Evolutionary conservation across 2,329 filamentous ascomycete species (phyloP), one percentile per base, ranked within the genome.

Genomic region (Coniochaeta prunicola): DNA sequence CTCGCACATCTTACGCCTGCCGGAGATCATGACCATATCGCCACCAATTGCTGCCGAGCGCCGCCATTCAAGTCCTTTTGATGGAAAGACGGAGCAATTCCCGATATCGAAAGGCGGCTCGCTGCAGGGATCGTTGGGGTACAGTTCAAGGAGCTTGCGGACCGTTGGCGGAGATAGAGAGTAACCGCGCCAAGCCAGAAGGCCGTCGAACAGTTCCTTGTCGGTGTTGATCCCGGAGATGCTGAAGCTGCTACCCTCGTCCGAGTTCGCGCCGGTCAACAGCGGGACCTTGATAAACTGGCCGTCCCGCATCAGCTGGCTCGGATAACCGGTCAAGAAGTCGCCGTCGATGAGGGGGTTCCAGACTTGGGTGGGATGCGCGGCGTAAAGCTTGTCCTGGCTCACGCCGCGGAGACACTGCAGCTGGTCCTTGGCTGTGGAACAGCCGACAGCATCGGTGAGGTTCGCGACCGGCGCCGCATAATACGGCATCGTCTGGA

Each of bases 11-110:
- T 75, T 75, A 30, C 78, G 72, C 1, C 78, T 70, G 13, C 75
- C 75, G 1, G 75, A 74, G 57, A 79, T 74, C 73, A 81, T 80
- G 33, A 79, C 75, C 6, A 80, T 64, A 57, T 81, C 78, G 0
- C 73, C 73, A 1, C 74, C 76, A n/a, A 80, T 78, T 0, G 75
- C 73, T 5, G 72, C 71, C 12, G 69, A 74, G 8, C 77, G 71
- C n/a, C 78, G 73, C 71, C 77, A 80, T 62, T 77, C 73, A 15
- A 71, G 59, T 1, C 76, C 77, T 19, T 72, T 69, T 56, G 57
- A 58, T 0, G 66, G 65, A 38, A 65, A 62, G 2, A 67, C 64
- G 15, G 68, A 67, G 60, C 71, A 74, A 62, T 74, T 70, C 30
- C 69, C 71, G 62, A 76, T 70, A 36, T 72, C 68, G 61, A 74